Percentiles rank a stretch among this genome's conserved stretches.
These are phyloP conservation scores for Cyclotella sp. DNA, from an alignment of 108 stramenopile species.

Conservation along the genomic window DNA sequence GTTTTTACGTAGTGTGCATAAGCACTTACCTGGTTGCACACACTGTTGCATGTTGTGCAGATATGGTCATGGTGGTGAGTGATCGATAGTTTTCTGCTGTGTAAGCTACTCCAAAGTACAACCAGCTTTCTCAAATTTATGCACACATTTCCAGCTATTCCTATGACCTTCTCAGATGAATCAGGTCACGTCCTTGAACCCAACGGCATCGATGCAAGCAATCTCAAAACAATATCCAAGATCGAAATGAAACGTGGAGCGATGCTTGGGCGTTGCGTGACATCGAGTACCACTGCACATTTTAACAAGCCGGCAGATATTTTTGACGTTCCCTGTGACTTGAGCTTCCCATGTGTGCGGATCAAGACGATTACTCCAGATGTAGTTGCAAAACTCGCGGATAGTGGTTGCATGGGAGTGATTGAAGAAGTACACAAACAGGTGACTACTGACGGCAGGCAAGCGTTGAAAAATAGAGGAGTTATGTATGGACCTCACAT, in stretches of 20 bases:
- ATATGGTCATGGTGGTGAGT: conserved; percentile 67
- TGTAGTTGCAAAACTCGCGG: conserved; percentile 79
- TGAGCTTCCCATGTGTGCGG: conserved; percentile 91
- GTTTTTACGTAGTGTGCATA: no score
- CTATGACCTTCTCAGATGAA: conserved; percentile 92
- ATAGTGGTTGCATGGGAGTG: conserved; percentile 90
- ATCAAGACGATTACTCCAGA: conserved; percentile 82
- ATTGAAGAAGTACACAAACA: conserved; percentile 91
- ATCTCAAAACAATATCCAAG: conserved; percentile 88
- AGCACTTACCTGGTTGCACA: no score
- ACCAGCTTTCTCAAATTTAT: no score
- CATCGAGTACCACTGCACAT: conserved; percentile 85
- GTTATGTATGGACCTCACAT: conserved; percentile 90
- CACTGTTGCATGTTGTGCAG: no score
- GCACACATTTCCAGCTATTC: conserved; percentile 66
- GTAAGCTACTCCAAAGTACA: no score
- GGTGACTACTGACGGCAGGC: conserved; percentile 75
- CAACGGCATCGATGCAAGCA: conserved; percentile 90
- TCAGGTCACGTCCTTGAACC: conserved; percentile 96
- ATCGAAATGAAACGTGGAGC: conserved; percentile 97
- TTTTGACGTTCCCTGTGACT: conserved; percentile 90
- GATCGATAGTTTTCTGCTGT: no score
- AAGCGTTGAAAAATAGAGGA: conserved; percentile 86
- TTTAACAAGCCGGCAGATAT: conserved; percentile 84
- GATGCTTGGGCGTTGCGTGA: conserved; percentile 88